Evolutionary conservation across 139 green algal genomes (phyloP).

Genomic region (Coccomyxa sp.): DNA sequence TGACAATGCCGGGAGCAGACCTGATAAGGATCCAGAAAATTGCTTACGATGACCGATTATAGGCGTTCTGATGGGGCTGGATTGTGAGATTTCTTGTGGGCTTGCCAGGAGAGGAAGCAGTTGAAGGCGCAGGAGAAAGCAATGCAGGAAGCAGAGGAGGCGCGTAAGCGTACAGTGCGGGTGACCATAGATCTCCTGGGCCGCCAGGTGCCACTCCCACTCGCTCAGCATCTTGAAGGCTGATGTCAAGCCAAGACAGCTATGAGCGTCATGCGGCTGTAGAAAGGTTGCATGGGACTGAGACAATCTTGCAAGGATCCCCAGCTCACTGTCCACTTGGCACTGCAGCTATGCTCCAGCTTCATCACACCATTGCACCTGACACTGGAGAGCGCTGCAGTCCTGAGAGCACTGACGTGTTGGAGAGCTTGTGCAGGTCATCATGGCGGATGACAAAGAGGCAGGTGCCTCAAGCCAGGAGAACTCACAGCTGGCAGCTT

Average conservation of each 20-base stretch:
- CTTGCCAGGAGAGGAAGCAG: conserved; percentile 55
- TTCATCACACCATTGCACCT: background rate
- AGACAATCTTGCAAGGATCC: too few relatives aligned
- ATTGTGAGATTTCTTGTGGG: background rate
- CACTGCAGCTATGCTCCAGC: background rate
- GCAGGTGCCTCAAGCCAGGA: background rate
- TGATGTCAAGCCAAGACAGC: background rate
- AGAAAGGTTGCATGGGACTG: background rate
- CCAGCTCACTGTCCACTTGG: background rate
- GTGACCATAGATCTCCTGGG: conserved; percentile 86
- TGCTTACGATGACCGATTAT: background rate
- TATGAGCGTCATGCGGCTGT: background rate
- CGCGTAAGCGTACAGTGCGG: conserved; percentile 43
- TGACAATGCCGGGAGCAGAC: background rate
- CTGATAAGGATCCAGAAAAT: background rate
- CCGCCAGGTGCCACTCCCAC: conserved; percentile 39
- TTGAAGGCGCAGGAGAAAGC: conserved; percentile 44
- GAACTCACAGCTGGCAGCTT: background rate
- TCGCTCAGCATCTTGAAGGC: background rate
- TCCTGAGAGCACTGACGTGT: too few relatives aligned
- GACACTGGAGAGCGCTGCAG: background rate
- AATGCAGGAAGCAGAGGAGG: conserved; percentile 57
- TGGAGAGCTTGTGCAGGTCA: conserved; percentile 17
- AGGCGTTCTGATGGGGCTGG: background rate
- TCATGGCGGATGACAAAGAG: conserved; percentile 19